Conservation (phyloP, 2,329 filamentous ascomycete genomes). For the Ascochyta rabiei region DNA sequence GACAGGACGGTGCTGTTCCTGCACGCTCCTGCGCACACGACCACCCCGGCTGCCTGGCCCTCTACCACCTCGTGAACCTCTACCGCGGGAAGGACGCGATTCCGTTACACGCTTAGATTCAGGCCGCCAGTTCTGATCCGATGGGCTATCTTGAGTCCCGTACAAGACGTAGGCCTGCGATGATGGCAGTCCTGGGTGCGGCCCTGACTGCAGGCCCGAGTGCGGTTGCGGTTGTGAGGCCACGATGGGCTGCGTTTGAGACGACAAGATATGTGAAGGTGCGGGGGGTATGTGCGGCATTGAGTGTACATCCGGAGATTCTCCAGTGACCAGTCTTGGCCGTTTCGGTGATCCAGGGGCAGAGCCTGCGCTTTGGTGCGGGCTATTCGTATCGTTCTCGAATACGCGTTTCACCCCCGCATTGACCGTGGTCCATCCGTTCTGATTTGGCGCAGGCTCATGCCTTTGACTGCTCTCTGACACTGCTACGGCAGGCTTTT, state of each 20-base stretch:
- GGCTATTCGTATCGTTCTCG: constrained; percentile 44
- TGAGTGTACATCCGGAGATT: not conserved
- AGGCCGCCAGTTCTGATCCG: constrained; percentile 41
- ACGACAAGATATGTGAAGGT: constrained; percentile 24
- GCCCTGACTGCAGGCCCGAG: constrained; percentile 30
- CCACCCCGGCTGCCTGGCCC: constrained; percentile 48
- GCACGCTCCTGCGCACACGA: constrained; percentile 47
- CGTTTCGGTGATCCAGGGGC: constrained; percentile 52
- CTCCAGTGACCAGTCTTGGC: constrained; percentile 48
- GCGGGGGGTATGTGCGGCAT: constrained; percentile 21
- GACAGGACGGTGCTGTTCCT: constrained; percentile 33
- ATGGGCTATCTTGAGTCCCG: constrained; percentile 35
- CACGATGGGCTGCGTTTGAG: constrained; percentile 39
- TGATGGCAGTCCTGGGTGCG: constrained; percentile 30
- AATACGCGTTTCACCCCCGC: constrained; percentile 48
- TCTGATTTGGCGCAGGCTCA: constrained; percentile 25
- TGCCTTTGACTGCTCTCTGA: constrained; percentile 27
- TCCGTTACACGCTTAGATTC: constrained; percentile 40
- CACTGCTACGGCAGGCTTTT: constrained; percentile 9
- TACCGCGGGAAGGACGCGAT: constrained; percentile 38
- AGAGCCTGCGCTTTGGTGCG: constrained; percentile 23
- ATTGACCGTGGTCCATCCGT: constrained; percentile 55
- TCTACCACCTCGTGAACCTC: constrained; percentile 47
- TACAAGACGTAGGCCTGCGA: constrained; percentile 34
- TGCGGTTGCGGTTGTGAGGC: constrained; percentile 30